Percentiles rank a stretch among this genome's conserved stretches.
Conservation (phyloP, 345 rosid species). For the Raphanus sativus region DNA sequence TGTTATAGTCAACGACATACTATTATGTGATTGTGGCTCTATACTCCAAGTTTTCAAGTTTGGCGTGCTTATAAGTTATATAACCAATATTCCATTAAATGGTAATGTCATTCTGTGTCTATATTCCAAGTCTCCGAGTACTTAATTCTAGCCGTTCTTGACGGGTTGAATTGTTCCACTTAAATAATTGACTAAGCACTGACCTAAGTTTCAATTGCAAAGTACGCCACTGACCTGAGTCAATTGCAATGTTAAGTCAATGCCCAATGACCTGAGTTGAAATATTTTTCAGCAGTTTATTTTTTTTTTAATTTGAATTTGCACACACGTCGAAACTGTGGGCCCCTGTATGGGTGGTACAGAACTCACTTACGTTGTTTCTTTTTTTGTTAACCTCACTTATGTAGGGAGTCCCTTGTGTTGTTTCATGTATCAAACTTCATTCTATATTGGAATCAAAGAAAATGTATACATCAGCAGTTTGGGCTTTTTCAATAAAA, state of each 20-base stretch:
- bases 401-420: too few relatives aligned
- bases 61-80: background rate
- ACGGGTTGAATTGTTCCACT: background rate
- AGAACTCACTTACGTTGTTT: background rate
- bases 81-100: background rate
- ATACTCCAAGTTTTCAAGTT: background rate
- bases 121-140: background rate
- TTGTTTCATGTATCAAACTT: too few relatives aligned
- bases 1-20: background rate
- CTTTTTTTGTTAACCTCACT: too few relatives aligned
- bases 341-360: background rate
- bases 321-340: background rate
- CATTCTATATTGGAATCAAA: conserved; percentile 1
- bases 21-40: background rate
- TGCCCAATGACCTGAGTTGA: background rate
- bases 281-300: background rate
- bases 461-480: background rate
- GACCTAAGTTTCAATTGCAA: background rate
- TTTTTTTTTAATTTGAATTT: background rate
- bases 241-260: background rate
- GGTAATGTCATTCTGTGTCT: background rate
- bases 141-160: background rate
- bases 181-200: background rate
- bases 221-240: background rate
- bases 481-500: background rate